phyloP scores from a whole-genome alignment of 495 filamentous ascomycete genomes.

The Patellaria atrata region DNA sequence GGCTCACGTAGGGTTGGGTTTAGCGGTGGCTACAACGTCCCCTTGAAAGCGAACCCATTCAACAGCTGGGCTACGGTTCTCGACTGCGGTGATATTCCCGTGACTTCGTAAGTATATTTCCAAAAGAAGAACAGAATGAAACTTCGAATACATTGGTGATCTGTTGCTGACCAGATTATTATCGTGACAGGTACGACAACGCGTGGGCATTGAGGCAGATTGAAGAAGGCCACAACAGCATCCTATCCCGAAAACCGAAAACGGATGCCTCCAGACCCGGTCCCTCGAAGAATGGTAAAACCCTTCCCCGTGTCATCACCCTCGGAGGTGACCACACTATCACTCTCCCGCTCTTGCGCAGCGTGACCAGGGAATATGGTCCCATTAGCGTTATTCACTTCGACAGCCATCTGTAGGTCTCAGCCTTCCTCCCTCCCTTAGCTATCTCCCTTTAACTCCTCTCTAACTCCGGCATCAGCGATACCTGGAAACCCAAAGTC shows the following conservation, averaged over 20 bases:
- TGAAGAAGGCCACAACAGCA: conserved; percentile 30
- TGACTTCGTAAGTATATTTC: conserved; percentile 32
- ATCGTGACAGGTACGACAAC: conserved; percentile 27
- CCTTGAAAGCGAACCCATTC: conserved; percentile 29
- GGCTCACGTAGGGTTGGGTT: conserved; percentile 39
- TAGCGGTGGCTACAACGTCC: conserved; percentile 51
- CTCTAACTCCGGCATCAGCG: conserved; percentile 22
- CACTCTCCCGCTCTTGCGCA: conserved; percentile 42
- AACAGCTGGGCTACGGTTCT: conserved; percentile 30
- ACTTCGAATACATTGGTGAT: background rate
- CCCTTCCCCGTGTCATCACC: conserved; percentile 33
- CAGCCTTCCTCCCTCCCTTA: background rate
- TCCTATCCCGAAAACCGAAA: conserved; percentile 27
- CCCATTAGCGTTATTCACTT: conserved; percentile 32
- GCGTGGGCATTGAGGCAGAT: conserved; percentile 30
- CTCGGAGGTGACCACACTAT: conserved; percentile 47
- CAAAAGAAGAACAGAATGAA: conserved; percentile 15
- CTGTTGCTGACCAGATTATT: background rate
- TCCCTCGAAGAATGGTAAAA: conserved; percentile 40
- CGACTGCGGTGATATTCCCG: conserved; percentile 30
- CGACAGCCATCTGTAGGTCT: conserved; percentile 31
- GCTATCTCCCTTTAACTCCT: background rate
- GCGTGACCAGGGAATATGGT: conserved; percentile 29
- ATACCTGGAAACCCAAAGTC: conserved; percentile 51
- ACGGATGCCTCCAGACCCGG: conserved; percentile 38